Conservation (phyloP, 305 asterid genomes). For the Fraxinus sp. region DNA sequence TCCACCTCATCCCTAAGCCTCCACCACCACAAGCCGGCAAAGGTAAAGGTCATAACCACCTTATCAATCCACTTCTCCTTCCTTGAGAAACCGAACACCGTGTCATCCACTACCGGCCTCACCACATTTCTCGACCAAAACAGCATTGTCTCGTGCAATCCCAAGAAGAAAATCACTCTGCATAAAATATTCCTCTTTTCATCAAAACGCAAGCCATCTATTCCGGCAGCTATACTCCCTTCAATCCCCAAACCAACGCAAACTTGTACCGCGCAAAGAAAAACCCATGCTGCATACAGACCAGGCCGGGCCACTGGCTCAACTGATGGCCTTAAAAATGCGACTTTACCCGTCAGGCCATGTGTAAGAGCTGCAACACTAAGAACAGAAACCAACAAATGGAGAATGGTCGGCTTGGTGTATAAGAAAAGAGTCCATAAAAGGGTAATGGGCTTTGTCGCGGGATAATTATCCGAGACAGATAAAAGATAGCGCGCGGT, state of each 20-base stretch:
- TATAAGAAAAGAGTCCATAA: slow-evolving; percentile 35
- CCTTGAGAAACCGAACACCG: slow-evolving; percentile 43
- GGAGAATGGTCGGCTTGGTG: slow-evolving; percentile 42
- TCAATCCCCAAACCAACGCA: slow-evolving; percentile 71
- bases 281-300: slow-evolving; percentile 46
- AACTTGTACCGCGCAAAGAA: slow-evolving; percentile 50
- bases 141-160: slow-evolving; percentile 67
- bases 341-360: slow-evolving; percentile 31
- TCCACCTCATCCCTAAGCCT: slow-evolving; percentile 63
- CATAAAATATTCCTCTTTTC: slow-evolving; percentile 29
- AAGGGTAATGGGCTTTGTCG: slow-evolving; percentile 15
- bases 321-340: neutral
- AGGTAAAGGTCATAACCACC: slow-evolving; percentile 40
- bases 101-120: slow-evolving; percentile 81
- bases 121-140: slow-evolving; percentile 68
- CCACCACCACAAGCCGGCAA: slow-evolving; percentile 72
- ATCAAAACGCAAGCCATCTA: slow-evolving; percentile 48
- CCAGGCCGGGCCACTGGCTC: slow-evolving; percentile 17
- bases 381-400: slow-evolving; percentile 40
- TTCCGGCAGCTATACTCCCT: slow-evolving; percentile 59
- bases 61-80: slow-evolving; percentile 51
- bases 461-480: slow-evolving; percentile 22
- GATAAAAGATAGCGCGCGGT: slow-evolving; percentile 48
- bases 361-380: slow-evolving; percentile 42
- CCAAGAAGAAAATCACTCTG: slow-evolving; percentile 51